These are phyloP conservation scores for Ceratocystis papillata DNA, from an alignment of 2,329 filamentous ascomycete species.

Conservation along the genomic window DNA sequence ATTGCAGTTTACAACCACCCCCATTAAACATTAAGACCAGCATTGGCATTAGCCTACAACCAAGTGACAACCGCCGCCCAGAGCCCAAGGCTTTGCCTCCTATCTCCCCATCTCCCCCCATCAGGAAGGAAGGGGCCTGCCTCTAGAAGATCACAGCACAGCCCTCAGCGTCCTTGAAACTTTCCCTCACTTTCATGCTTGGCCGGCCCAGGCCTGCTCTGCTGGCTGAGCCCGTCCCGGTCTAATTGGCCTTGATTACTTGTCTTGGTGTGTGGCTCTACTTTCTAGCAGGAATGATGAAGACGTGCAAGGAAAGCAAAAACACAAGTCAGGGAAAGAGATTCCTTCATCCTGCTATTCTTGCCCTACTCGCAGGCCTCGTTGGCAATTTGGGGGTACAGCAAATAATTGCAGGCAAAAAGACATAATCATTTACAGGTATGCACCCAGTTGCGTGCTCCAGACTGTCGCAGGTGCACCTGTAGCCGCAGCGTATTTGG, in stretches of 20 bases:
- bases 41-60: slow-evolving; percentile 1
- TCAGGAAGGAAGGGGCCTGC: slow-evolving; percentile 16
- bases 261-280: neutral
- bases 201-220: neutral
- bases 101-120: slow-evolving; percentile 6
- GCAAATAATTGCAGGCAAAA: neutral
- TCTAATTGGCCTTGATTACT: neutral
- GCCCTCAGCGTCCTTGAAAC: slow-evolving; percentile 6
- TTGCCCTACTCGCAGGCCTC: neutral
- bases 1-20: neutral
- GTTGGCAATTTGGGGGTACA: neutral
- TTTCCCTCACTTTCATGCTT: neutral
- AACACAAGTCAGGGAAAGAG: neutral
- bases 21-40: neutral
- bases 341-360: neutral
- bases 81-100: slow-evolving; percentile 5
- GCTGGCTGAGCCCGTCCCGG: neutral
- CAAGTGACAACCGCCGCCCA: slow-evolving; percentile 3
- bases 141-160: slow-evolving; percentile 12
- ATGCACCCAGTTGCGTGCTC: neutral
- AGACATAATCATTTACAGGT: neutral
- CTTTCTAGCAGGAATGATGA: slow-evolving; percentile 11
- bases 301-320: slow-evolving; percentile 14
- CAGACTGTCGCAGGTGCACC: neutral
- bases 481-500: neutral